phyloP scores from a whole-genome alignment of 225 moss, liverwort and hornwort genomes.

The Polytrichum formosum region DNA sequence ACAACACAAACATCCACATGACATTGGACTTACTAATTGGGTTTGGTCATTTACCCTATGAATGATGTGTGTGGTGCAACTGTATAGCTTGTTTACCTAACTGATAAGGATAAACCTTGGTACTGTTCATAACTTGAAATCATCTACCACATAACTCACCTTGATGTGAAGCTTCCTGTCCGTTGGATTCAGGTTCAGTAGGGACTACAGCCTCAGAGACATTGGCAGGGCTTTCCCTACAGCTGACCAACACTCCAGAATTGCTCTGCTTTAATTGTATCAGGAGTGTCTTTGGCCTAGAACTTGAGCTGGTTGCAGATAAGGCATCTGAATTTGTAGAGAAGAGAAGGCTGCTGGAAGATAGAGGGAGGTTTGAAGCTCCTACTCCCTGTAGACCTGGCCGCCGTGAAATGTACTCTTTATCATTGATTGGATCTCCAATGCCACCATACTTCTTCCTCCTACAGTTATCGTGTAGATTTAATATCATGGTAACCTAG shows the following conservation, averaged over 20 bases:
- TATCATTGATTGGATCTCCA: slow-evolving; percentile 52
- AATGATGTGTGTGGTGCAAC: too few relatives aligned
- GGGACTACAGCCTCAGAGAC: slow-evolving; percentile 12
- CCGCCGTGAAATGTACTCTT: slow-evolving; percentile 26
- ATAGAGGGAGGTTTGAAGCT: slow-evolving; percentile 16
- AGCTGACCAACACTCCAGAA: slow-evolving; percentile 31
- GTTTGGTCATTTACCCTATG: too few relatives aligned
- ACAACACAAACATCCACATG: too few relatives aligned
- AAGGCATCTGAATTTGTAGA: slow-evolving; percentile 29
- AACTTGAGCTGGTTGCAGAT: slow-evolving; percentile 23
- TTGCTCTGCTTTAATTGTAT: slow-evolving; percentile 23
- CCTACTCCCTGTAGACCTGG: slow-evolving; percentile 25
- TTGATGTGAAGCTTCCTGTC: slow-evolving; percentile 28
- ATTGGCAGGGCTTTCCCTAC: slow-evolving; percentile 31
- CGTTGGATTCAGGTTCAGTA: slow-evolving; percentile 14
- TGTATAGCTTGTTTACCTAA: too few relatives aligned
- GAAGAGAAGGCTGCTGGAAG: slow-evolving; percentile 34
- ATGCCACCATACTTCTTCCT: slow-evolving; percentile 62
- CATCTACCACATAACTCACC: slow-evolving; percentile 26
- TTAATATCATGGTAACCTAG: neutral
- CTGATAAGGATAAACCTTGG: too few relatives aligned
- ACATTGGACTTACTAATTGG: too few relatives aligned
- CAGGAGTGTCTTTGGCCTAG: slow-evolving; percentile 16
- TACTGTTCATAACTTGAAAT: too few relatives aligned
- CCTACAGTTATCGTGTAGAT: slow-evolving; percentile 41